Evolutionary conservation across 768 basidiomycete genomes (phyloP), one percentile per base, ranked within the genome.

Genomic region (Tricholoma matsutake): DNA sequence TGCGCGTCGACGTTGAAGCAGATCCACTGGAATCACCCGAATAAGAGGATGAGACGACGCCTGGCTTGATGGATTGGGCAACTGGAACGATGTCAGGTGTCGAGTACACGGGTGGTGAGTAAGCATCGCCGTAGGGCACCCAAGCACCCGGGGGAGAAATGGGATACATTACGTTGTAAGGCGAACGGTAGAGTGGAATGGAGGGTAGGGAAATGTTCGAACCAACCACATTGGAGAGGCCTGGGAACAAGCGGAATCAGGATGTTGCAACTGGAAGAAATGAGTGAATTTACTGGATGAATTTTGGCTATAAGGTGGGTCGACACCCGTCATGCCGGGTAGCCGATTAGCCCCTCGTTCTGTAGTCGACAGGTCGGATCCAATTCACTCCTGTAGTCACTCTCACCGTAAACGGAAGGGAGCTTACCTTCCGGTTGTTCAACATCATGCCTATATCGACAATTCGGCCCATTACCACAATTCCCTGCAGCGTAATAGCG

Each of bases 401-500:
- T 28, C 32, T 49, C 34, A 45, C 31, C 37, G 54, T 37, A 53
- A 51, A 55, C n/a, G 34, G 37, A 29, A 54, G 28, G 56, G 25
- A 25, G 52, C 64, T 35, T 53, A 61, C 65, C 64, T 65, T 64
- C 64, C 25, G 58, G 54, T 16, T 39, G 20, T 60, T 66, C 65
- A 6, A 63, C 41, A 53, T 51, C 62, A 67, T 81, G 79, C 61
- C 65, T 72, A 65, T 73, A 81, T 60, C 70, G 73, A 67, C 79
- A 82, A 51, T 64, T 61, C 5, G 69, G 54, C 22, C 76, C 79
- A 59, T 76, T 76, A 39, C 65, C 64, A 67, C 79, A 80, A 51
- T 69, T 70, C 5, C 78, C 77, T 20, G 70, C 66, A 41, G 69
- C 63, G 62, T 72, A 78, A 62, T 74, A 78, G 56, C 73, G 70